These are phyloP conservation scores for Thalia dealbata DNA, from an alignment of 176 grass and related monocot species.

Conservation along the genomic window DNA sequence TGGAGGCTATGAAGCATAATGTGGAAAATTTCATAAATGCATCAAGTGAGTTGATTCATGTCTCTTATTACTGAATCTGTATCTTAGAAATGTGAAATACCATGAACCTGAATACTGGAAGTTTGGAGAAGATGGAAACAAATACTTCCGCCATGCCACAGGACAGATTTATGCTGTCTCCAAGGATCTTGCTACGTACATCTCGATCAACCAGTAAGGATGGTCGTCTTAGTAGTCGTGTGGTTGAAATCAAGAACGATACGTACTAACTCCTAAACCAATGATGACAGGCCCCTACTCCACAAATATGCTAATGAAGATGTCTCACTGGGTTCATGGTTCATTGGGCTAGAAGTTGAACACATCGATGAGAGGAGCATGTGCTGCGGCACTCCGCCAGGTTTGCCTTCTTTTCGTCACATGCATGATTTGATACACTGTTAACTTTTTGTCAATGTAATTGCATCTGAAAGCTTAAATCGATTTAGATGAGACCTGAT, in stretches of 20 bases:
- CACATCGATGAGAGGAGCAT: conserved; percentile 84
- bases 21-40: not conserved
- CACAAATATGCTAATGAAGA: conserved; percentile 98
- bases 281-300: conserved; percentile 46
- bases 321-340: conserved; percentile 73
- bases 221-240: not conserved
- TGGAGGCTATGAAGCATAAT: not conserved
- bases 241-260: conserved; percentile 20
- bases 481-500: not conserved
- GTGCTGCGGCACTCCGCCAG: conserved; percentile 83
- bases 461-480: conserved; percentile 8
- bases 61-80: not conserved
- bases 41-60: not conserved
- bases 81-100: conserved; percentile 56
- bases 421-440: not conserved
- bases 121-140: conserved; percentile 90
- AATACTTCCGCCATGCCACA: conserved; percentile 75
- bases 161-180: conserved; percentile 86
- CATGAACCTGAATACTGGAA: conserved; percentile 92
- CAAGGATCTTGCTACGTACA: conserved; percentile 84
- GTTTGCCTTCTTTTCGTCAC: conserved; percentile 18
- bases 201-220: conserved; percentile 89
- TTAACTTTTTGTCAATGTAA: no score
- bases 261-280: not conserved
- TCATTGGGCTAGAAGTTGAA: conserved; percentile 89